Evolutionary conservation across 768 basidiomycete species (phyloP).

Genomic region (Suillus hirtellus): DNA sequence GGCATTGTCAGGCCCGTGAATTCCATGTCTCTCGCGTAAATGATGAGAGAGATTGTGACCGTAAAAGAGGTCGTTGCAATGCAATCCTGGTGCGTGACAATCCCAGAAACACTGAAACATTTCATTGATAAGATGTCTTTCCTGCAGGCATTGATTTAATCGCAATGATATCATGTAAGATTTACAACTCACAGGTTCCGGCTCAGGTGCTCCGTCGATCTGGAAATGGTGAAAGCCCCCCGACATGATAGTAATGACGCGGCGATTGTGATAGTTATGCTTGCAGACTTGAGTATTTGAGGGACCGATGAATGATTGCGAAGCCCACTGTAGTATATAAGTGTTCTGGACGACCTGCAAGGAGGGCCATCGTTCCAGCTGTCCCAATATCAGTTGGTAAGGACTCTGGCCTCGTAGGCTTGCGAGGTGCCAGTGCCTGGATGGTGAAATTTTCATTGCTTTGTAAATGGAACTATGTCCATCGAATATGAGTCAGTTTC

Average conservation of each 20-base stretch:
- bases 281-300: not conserved
- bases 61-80: not conserved
- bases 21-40: not conserved
- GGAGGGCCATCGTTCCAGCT: not conserved
- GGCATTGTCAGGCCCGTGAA: not conserved
- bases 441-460: not conserved
- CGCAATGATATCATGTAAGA: not conserved
- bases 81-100: not conserved
- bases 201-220: not conserved
- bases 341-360: not conserved
- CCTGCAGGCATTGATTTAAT: not conserved
- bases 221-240: fast-evolving
- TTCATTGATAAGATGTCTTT: not conserved
- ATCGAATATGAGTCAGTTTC: not conserved
- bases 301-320: not conserved
- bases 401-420: not conserved
- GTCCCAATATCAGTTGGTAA: not conserved
- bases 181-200: not conserved
- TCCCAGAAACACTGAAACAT: not conserved
- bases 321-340: not conserved
- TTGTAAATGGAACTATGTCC: not conserved
- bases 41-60: not conserved
- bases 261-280: not conserved
- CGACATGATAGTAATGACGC: not conserved
- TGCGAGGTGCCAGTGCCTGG: not conserved